Conservation (phyloP, 768 basidiomycete genomes). For the Suillus subalutaceus region DNA sequence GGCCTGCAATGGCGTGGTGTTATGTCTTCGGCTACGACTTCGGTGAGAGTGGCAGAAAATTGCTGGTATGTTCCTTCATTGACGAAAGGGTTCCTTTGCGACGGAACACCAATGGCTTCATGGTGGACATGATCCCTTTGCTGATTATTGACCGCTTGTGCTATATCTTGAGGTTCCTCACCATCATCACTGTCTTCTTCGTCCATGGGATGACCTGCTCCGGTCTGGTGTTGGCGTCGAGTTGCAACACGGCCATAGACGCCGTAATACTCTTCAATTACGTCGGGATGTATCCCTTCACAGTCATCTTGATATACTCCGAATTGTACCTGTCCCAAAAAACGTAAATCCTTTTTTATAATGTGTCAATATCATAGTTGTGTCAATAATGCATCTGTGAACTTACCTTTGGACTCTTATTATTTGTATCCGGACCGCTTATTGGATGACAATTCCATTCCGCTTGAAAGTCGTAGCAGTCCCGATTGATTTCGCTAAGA, state of each 20-base stretch:
- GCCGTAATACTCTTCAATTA: slow-evolving; percentile 21
- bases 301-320: slow-evolving; percentile 18
- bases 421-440: not conserved
- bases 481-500: not conserved
- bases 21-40: not conserved
- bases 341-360: not conserved
- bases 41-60: slow-evolving; percentile 9
- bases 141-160: not conserved
- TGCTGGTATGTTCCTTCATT: not conserved
- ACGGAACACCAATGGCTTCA: slow-evolving; percentile 9
- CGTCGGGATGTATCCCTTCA: slow-evolving; percentile 19
- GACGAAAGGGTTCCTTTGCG: slow-evolving; percentile 14
- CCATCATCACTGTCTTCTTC: not conserved
- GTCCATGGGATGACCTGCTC: slow-evolving; percentile 13
- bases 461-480: not conserved
- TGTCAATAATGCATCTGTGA: not conserved
- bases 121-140: slow-evolving; percentile 7
- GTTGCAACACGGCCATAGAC: not conserved
- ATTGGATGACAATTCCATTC: not conserved
- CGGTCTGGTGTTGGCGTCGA: slow-evolving; percentile 6
- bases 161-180: not conserved
- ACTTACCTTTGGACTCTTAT: not conserved
- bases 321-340: slow-evolving; percentile 17
- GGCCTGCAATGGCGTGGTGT: slow-evolving; percentile 17
- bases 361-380: slow-evolving; percentile 11